phyloP scores from a whole-genome alignment of 78 protist genomes.

The Planoprotostelium fungivorum region DNA sequence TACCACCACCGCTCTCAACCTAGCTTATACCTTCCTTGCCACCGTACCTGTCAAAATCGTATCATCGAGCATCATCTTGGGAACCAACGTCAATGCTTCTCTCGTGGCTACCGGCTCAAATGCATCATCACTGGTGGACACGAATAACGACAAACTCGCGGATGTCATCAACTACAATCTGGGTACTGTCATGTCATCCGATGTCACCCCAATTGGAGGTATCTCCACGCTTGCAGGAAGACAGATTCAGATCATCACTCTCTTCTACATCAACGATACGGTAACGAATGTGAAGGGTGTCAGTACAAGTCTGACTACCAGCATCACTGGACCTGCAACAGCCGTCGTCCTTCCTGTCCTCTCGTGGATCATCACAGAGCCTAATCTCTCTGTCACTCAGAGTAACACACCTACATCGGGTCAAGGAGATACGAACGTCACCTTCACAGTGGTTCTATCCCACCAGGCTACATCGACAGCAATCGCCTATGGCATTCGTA shows the following conservation, averaged over 20 bases:
- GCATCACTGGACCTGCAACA: background rate
- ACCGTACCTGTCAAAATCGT: background rate
- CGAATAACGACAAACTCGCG: too few species aligned
- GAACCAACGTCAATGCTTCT: background rate
- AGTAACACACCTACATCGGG: background rate
- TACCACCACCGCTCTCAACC: background rate
- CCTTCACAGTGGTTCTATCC: background rate
- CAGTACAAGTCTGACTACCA: background rate
- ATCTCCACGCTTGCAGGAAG: too few species aligned
- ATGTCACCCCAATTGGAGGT: background rate
- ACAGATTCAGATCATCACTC: background rate
- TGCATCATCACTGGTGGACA: too few species aligned
- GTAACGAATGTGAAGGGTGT: too few species aligned
- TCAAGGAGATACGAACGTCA: background rate
- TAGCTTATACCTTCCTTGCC: background rate
- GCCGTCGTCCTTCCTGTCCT: background rate
- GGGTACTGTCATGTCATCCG: background rate
- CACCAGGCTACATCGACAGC: background rate
- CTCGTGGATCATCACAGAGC: background rate
- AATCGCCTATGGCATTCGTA: background rate
- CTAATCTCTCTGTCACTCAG: background rate
- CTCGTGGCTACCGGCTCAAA: background rate
- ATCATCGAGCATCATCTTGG: background rate
- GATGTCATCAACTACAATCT: background rate
- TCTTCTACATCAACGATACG: background rate